phyloP scores from a whole-genome alignment of 768 basidiomycete genomes.

The Amyloporia xantha region DNA sequence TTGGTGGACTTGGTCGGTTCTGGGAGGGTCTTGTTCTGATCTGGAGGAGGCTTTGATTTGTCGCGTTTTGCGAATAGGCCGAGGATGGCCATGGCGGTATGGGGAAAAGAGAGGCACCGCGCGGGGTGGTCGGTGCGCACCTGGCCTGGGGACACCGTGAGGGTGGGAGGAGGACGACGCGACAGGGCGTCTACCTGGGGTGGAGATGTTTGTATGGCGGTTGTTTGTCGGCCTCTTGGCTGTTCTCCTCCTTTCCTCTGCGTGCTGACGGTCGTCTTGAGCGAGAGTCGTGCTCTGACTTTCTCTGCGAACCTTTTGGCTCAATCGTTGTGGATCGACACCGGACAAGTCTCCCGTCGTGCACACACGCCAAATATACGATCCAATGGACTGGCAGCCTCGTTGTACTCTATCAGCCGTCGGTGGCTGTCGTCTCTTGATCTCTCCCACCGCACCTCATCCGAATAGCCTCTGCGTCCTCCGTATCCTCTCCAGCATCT shows the following conservation, averaged over 20 bases:
- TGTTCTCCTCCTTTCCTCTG: background rate
- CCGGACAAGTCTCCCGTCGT: background rate
- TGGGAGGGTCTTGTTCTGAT: slow-evolving; percentile 10
- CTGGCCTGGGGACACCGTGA: background rate
- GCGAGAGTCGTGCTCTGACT: background rate
- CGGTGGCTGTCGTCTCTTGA: background rate
- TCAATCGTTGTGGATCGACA: background rate
- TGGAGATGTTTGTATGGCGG: background rate
- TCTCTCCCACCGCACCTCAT: background rate
- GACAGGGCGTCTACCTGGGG: background rate
- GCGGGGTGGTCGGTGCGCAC: no score
- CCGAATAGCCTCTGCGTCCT: background rate
- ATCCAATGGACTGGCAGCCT: background rate
- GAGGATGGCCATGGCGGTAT: slow-evolving; percentile 20
- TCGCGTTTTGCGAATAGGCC: slow-evolving; percentile 24
- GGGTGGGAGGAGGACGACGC: background rate
- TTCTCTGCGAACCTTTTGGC: background rate
- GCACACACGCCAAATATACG: background rate
- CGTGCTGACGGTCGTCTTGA: background rate
- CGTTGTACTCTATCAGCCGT: background rate
- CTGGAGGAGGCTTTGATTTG: slow-evolving; percentile 16
- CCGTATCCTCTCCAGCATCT: background rate
- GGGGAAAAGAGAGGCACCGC: slow-evolving; percentile 2
- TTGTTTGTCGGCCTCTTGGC: background rate
- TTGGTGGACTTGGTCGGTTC: background rate